A percentile compares a stretch with the other conserved stretches of the same genome.
phyloP scores from a whole-genome alignment of 345 rosid genomes.

The Eucalyptus dawsonii region DNA sequence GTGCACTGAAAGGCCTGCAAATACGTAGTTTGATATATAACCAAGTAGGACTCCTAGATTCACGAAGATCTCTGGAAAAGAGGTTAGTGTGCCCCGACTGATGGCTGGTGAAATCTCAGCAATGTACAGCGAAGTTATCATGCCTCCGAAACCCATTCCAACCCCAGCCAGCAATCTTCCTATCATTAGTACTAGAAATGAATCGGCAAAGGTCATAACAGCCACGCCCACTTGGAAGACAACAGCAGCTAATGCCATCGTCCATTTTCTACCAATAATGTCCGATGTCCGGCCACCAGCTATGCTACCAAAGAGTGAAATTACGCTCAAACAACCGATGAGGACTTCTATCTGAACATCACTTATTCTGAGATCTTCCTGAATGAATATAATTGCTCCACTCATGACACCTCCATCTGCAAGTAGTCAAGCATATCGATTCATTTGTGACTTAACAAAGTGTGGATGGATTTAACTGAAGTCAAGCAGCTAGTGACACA shows the following conservation, averaged over 20 bases:
- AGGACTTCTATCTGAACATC: slow-evolving; percentile 77
- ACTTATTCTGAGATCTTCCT: slow-evolving; percentile 64
- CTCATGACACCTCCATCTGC: slow-evolving; percentile 98
- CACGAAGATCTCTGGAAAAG: slow-evolving; percentile 78
- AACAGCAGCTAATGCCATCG: slow-evolving; percentile 78
- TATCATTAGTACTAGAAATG: slow-evolving; percentile 47
- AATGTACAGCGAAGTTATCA: not conserved
- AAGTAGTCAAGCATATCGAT: not conserved
- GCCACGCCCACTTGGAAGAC: slow-evolving; percentile 66
- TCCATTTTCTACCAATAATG: slow-evolving; percentile 76
- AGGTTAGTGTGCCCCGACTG: slow-evolving; percentile 63
- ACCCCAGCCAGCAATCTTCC: slow-evolving; percentile 35
- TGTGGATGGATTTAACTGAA: not conserved
- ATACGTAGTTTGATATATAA: slow-evolving; percentile 79
- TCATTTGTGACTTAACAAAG: not conserved
- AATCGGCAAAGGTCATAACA: slow-evolving; percentile 64
- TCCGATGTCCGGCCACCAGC: slow-evolving; percentile 82
- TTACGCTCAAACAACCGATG: slow-evolving; percentile 60
- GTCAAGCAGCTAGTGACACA: not conserved
- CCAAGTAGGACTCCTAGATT: slow-evolving; percentile 79
- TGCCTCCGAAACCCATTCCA: slow-evolving; percentile 64
- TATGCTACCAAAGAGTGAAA: slow-evolving; percentile 80
- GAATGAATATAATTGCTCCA: slow-evolving; percentile 84
- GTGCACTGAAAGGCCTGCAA: slow-evolving; percentile 56
- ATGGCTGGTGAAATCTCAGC: slow-evolving; percentile 16